Evolutionary conservation across 139 green algal genomes (phyloP), one percentile per base, ranked within the genome.

Genomic region (Nannochloris sp.): DNA sequence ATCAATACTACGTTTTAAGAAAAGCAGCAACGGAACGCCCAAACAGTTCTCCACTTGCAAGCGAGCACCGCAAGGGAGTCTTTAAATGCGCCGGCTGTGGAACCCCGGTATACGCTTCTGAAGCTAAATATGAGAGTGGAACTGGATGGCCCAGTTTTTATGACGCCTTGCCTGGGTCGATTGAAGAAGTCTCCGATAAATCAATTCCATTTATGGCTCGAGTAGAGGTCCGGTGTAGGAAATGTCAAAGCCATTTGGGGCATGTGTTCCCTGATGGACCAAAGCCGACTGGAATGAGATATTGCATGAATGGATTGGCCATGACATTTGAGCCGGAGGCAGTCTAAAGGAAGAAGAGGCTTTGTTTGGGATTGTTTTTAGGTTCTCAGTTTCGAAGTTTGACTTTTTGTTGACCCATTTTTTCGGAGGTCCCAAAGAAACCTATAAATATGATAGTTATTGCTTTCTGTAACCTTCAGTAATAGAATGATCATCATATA

Each of bases 191-290:
- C 8, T 1, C 54, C 0, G 85, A 92, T 68, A 44, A 67, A 37
- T 80, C 63, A 1, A 83, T 89, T 23, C 29, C 61, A 7, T 88
- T 88, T 61, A 70, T 84, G 64, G 70, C 79, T 2, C 65, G 82
- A 24, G 75, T 64, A 0, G 84, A 87, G 64, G 72, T 77, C 54
- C 19, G 33, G 8, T 56, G 30, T 36, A 14, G 12, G n/a, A 33
- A 6, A n/a, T 72, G 34, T 9, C 27, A 67, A 27, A 24, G 38
- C n/a, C 66, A 73, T 47, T 30, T 61, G 27, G 37, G 6, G 1
- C 84, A 91, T 60, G 86, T 92, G 3, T 97, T 97, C 55, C 60
- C 88, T 34, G 91, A 97, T 65, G 91, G 90, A 1, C 90, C 90
- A 0, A 13, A 53, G 15, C 89, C 89, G 31, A 96, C 88, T 2